These are phyloP conservation scores for Diaporthe citriasiana DNA, from an alignment of 2,329 filamentous ascomycete species.

Conservation along the genomic window DNA sequence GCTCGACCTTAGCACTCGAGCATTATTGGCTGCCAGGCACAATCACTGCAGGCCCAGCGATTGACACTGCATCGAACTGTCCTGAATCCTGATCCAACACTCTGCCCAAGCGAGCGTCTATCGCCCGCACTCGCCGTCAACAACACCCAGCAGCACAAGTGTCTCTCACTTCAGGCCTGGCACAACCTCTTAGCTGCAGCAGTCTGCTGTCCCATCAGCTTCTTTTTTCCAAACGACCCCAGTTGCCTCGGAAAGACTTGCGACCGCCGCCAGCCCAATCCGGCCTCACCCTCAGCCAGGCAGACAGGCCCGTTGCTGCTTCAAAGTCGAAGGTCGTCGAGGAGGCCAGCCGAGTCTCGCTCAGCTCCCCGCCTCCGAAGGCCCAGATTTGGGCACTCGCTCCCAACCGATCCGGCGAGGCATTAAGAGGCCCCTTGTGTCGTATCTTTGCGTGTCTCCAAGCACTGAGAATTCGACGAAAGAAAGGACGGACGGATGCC, in stretches of 20 bases:
- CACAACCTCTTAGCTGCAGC: conserved; percentile 8
- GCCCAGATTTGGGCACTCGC: not conserved
- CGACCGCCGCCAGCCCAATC: not conserved
- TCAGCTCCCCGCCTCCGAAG: conserved; percentile 1
- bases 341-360: not conserved
- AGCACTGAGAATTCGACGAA: not conserved
- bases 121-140: conserved; percentile 23
- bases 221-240: not conserved
- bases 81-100: conserved; percentile 23
- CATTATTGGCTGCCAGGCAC: conserved; percentile 10
- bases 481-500: not conserved
- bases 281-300: conserved; percentile 1
- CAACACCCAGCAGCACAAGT: conserved; percentile 10
- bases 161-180: not conserved
- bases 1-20: conserved; percentile 8
- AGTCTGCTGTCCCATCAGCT: not conserved
- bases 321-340: conserved; percentile 9
- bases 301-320: not conserved
- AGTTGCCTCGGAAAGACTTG: not conserved
- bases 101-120: conserved; percentile 8
- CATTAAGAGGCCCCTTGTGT: not conserved
- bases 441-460: conserved; percentile 7
- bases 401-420: conserved; percentile 11
- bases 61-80: conserved; percentile 26
- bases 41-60: conserved; percentile 19